Conservation (phyloP, 1,284 basidiomycete species). For the Leccinum proliferum region DNA sequence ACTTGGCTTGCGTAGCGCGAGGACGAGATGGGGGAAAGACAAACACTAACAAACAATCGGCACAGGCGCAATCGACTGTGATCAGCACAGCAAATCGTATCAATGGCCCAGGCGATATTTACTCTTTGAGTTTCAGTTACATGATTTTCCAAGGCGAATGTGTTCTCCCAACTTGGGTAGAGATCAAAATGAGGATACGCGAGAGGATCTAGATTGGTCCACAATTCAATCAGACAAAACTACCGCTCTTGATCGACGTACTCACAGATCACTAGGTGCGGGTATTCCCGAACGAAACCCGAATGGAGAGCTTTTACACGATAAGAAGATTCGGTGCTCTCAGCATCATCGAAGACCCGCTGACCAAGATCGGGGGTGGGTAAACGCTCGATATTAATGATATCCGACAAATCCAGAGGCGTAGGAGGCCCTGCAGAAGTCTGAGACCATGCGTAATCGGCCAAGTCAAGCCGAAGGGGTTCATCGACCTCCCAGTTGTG, state of each 20-base stretch:
- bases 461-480: slow-evolving; percentile 43
- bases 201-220: slow-evolving; percentile 28
- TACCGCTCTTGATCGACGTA: neutral
- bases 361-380: slow-evolving; percentile 32
- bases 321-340: neutral
- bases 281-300: slow-evolving; percentile 22
- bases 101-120: no score
- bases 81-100: no score
- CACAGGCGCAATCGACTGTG: no score
- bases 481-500: slow-evolving; percentile 18
- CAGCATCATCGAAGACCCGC: slow-evolving; percentile 39
- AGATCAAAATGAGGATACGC: slow-evolving; percentile 43
- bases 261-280: slow-evolving; percentile 34
- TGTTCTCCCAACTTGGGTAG: slow-evolving; percentile 31
- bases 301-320: neutral
- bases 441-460: slow-evolving; percentile 66
- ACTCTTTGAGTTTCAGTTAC: neutral
- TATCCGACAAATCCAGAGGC: slow-evolving; percentile 31
- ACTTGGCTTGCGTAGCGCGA: no score
- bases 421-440: slow-evolving; percentile 55
- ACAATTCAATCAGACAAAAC: slow-evolving; percentile 9
- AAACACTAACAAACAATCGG: no score
- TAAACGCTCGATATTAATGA: slow-evolving; percentile 19
- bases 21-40: no score
- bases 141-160: neutral